phyloP scores from a whole-genome alignment of 805 yeast species.

The Schizosaccharomyces osmophilus region DNA sequence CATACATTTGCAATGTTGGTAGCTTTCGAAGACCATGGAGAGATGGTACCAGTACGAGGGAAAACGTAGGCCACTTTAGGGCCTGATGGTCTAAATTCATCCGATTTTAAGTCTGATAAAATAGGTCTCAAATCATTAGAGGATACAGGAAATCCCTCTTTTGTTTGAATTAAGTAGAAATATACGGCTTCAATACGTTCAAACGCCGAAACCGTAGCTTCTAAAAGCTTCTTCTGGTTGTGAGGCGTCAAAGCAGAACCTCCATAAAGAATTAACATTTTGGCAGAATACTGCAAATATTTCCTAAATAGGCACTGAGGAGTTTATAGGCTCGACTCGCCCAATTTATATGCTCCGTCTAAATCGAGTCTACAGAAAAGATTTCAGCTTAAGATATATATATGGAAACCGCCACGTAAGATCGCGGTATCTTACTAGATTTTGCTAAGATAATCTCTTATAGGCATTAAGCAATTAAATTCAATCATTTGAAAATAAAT shows the following conservation, averaged over 20 bases:
- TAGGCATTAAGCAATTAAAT: too few species aligned
- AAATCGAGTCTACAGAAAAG: too few species aligned
- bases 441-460: too few species aligned
- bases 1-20: constrained; percentile 80
- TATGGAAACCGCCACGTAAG: too few species aligned
- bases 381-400: background rate
- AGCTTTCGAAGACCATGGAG: constrained; percentile 98
- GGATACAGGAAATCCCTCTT: background rate
- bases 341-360: background rate
- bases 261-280: background rate
- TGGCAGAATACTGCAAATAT: background rate
- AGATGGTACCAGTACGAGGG: constrained; percentile 88
- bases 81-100: background rate
- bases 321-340: background rate
- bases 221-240: background rate
- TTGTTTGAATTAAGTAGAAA: background rate
- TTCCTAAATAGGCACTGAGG: background rate
- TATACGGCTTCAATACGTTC: background rate
- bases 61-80: constrained; percentile 23
- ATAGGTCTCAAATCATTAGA: background rate
- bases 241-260: background rate
- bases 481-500: background rate
- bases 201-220: background rate
- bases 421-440: too few species aligned
- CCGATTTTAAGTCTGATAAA: background rate